Evolutionary conservation across 345 rosid species (phyloP).

Genomic region (Ceriops tagal): DNA sequence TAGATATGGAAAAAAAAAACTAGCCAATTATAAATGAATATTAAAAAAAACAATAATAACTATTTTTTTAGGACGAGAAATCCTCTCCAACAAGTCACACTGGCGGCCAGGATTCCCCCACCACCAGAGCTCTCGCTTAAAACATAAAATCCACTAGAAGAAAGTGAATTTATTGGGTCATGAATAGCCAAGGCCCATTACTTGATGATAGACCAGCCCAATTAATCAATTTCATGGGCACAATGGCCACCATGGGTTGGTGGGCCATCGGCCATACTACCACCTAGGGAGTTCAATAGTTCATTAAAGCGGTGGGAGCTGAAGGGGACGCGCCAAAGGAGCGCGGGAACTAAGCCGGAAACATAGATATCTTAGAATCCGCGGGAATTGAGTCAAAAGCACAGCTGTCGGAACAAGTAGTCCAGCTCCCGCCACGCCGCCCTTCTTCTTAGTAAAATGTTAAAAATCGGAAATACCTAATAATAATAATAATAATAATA

Average conservation of each 20-base stretch:
- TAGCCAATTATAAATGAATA: no score
- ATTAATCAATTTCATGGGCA: no score
- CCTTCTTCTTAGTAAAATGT: background rate
- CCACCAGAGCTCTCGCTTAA: no score
- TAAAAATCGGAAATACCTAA: background rate
- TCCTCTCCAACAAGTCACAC: no score
- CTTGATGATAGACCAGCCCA: no score
- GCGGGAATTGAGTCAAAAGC: conserved; percentile 5
- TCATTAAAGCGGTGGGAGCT: background rate
- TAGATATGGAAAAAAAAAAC: no score
- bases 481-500: background rate
- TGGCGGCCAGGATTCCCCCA: no score
- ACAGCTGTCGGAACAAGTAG: conserved; percentile 14
- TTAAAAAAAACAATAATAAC: no score
- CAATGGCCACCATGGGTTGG: background rate
- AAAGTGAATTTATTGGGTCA: no score
- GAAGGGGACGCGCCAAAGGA: background rate
- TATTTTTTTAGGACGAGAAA: no score
- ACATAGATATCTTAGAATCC: background rate
- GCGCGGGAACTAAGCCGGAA: background rate
- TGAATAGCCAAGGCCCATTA: no score
- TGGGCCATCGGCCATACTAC: background rate
- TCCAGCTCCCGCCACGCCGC: conserved; percentile 20
- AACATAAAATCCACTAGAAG: no score
- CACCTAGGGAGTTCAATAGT: background rate